These are phyloP conservation scores for Moesziomyces aphidis DNA, from an alignment of 1,284 basidiomycete species.

Conservation along the genomic window DNA sequence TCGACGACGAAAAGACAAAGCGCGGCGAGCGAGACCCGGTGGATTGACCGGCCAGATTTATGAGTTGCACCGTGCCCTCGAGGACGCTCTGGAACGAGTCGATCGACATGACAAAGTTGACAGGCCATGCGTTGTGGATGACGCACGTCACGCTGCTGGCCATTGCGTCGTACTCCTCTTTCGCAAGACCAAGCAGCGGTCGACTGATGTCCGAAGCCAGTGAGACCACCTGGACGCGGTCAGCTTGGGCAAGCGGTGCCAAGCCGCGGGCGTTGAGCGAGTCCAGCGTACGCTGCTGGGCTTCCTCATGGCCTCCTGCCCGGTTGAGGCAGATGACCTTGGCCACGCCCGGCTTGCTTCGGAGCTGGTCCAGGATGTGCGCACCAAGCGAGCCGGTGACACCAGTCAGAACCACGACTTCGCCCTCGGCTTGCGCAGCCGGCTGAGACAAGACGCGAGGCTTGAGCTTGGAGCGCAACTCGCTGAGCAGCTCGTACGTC, in stretches of 20 bases:
- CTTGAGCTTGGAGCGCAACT: conserved; percentile 17
- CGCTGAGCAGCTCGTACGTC: conserved; percentile 13
- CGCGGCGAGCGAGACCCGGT: conserved; percentile 68
- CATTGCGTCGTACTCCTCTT: conserved; percentile 19
- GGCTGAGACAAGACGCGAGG: conserved; percentile 5
- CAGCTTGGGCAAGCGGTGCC: background rate
- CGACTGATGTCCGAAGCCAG: conserved; percentile 27
- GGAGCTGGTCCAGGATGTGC: conserved; percentile 44
- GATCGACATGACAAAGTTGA: conserved; percentile 54
- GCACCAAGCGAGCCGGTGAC: conserved; percentile 53
- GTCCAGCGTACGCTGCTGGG: conserved; percentile 23
- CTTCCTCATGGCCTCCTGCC: conserved; percentile 28
- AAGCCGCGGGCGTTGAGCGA: conserved; percentile 30
- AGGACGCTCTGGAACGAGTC: conserved; percentile 60
- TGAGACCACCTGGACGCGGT: conserved; percentile 12
- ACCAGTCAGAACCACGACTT: conserved; percentile 46
- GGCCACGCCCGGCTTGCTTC: conserved; percentile 14
- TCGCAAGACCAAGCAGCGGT: conserved; percentile 19
- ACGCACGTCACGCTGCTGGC: conserved; percentile 27
- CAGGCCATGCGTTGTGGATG: conserved; percentile 55
- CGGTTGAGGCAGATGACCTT: conserved; percentile 42
- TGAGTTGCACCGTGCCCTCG: conserved; percentile 72
- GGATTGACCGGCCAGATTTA: conserved; percentile 72
- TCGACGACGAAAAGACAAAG: conserved; percentile 75
- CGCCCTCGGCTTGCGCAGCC: background rate